phyloP scores from a whole-genome alignment of 345 rosid genomes.

The Eucalyptus tenuipes region DNA sequence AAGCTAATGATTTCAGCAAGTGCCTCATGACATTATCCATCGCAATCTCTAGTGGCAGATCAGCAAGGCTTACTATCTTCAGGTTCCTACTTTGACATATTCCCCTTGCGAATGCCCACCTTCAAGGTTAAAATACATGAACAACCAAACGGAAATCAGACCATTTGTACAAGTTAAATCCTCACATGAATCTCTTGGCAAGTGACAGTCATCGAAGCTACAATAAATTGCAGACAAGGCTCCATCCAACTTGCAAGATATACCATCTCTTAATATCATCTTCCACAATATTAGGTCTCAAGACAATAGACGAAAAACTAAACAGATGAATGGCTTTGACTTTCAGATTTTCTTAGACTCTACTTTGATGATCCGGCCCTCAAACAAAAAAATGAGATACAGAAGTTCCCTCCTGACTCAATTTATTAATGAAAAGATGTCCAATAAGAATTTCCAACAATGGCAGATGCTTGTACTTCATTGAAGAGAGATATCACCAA shows the following conservation, averaged over 20 bases:
- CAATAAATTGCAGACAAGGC: neutral
- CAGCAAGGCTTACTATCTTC: neutral
- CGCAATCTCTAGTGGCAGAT: neutral
- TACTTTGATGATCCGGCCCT: neutral
- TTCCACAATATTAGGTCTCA: neutral
- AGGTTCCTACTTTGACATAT: neutral
- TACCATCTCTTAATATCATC: neutral
- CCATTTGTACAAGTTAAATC: neutral
- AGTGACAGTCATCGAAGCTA: neutral
- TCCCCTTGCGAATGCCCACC: neutral
- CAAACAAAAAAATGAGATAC: neutral
- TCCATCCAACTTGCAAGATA: neutral
- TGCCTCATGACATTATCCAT: neutral
- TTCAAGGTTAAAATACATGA: neutral
- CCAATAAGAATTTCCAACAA: neutral
- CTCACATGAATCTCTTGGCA: neutral
- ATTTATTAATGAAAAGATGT: neutral
- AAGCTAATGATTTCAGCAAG: neutral
- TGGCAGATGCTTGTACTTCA: neutral
- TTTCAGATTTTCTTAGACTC: neutral
- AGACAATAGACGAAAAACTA: neutral
- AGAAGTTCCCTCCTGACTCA: neutral
- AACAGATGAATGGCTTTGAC: neutral
- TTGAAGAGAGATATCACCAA: neutral
- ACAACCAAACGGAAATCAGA: neutral